These are phyloP conservation scores for Trichocomaceae sp. DNA, from an alignment of 2,329 filamentous ascomycete genomes.

Conservation along the genomic window DNA sequence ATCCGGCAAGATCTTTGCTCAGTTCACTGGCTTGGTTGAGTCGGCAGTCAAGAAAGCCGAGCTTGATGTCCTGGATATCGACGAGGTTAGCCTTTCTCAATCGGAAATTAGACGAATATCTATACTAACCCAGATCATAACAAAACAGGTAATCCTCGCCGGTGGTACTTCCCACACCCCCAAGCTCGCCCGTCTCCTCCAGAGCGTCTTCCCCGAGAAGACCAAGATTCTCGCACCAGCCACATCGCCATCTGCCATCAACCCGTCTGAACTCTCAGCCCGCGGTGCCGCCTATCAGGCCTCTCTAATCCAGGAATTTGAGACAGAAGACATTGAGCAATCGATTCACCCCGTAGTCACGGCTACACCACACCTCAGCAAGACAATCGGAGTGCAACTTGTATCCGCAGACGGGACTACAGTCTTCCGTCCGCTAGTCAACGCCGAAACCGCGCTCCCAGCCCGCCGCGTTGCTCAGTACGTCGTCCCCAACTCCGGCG, in stretches of 20 bases:
- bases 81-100: conserved; percentile 51
- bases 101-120: neutral
- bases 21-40: conserved; percentile 79
- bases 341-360: conserved; percentile 93
- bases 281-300: conserved; percentile 94
- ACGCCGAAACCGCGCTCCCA: conserved; percentile 81
- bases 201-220: conserved; percentile 69
- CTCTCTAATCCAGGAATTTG: conserved; percentile 88
- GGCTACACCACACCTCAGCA: conserved; percentile 80
- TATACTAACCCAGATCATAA: neutral
- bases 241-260: conserved; percentile 70
- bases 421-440: conserved; percentile 72
- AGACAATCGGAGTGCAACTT: conserved; percentile 80
- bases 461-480: conserved; percentile 80
- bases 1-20: conserved; percentile 75
- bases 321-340: conserved; percentile 87
- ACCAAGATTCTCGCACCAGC: conserved; percentile 77
- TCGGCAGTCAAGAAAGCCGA: conserved; percentile 84
- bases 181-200: conserved; percentile 77
- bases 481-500: conserved; percentile 67
- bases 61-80: conserved; percentile 84
- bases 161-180: conserved; percentile 92
- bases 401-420: conserved; percentile 48
- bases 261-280: conserved; percentile 84
- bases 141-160: conserved; percentile 67